These are phyloP conservation scores for Linnemannia hyalina DNA, from an alignment of 192 early-diverging fungal species.

Conservation along the genomic window DNA sequence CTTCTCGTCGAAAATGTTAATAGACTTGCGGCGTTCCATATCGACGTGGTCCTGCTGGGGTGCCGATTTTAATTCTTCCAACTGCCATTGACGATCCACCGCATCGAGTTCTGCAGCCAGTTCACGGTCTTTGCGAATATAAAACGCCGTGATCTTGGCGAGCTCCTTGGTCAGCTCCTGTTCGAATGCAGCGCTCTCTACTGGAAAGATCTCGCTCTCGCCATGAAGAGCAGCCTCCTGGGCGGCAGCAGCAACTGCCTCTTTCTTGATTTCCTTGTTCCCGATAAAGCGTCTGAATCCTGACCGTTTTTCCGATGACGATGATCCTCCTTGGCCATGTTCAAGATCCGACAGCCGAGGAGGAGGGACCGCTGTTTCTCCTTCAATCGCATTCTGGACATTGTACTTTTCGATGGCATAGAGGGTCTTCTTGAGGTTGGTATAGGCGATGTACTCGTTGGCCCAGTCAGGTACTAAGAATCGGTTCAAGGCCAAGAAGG, in stretches of 20 bases:
- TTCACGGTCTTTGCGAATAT: constrained; percentile 85
- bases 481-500: background rate
- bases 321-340: constrained; percentile 13
- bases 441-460: constrained; percentile 82
- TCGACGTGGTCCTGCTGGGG: background rate
- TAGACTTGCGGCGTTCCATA: constrained; percentile 29
- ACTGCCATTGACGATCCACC: constrained; percentile 48
- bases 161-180: constrained; percentile 56
- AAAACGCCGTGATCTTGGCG: constrained; percentile 88
- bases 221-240: constrained; percentile 22
- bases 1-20: constrained; percentile 42
- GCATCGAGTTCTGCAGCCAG: constrained; percentile 76
- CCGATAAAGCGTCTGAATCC: constrained; percentile 24
- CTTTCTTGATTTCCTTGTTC: constrained; percentile 5
- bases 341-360: constrained; percentile 29
- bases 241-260: constrained; percentile 1
- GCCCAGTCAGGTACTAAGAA: constrained; percentile 82
- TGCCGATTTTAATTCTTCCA: constrained; percentile 28
- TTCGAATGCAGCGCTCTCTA: constrained; percentile 49
- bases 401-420: constrained; percentile 82
- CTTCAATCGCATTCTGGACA: constrained; percentile 28
- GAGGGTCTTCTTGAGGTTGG: constrained; percentile 83
- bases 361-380: background rate
- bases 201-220: constrained; percentile 44
- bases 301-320: constrained; percentile 18